These are phyloP conservation scores for Populus tremula DNA, from an alignment of 345 rosid species.

Conservation along the genomic window DNA sequence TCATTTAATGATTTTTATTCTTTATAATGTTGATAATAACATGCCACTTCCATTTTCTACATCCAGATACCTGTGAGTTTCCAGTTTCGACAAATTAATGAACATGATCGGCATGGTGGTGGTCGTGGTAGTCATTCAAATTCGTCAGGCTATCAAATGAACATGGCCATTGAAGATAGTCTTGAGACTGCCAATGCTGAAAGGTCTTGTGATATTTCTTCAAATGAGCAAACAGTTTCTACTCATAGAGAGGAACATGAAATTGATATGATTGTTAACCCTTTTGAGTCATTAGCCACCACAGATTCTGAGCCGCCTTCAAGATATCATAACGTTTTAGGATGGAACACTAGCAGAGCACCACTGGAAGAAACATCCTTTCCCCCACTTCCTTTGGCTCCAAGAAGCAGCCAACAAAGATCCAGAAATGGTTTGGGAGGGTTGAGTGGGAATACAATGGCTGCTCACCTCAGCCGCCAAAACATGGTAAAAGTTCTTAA, in stretches of 20 bases:
- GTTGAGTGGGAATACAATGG: constrained; percentile 18
- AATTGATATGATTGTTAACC: neutral
- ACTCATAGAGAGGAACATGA: neutral
- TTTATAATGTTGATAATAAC: neutral
- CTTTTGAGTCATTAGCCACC: constrained; percentile 13
- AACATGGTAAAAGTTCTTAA: constrained; percentile 13
- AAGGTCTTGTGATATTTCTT: neutral
- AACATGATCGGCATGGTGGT: constrained; percentile 17
- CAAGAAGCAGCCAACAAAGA: constrained; percentile 4
- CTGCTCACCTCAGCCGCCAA: constrained; percentile 4
- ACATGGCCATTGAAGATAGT: constrained; percentile 16
- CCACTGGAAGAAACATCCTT: constrained; percentile 19
- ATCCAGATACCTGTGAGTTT: constrained; percentile 27
- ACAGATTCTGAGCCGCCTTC: constrained; percentile 1
- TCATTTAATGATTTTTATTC: neutral
- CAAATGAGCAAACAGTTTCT: neutral
- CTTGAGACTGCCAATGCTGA: constrained; percentile 9
- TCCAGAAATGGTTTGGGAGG: neutral
- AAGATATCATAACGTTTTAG: neutral
- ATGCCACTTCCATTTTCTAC: neutral
- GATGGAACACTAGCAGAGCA: neutral
- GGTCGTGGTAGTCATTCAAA: neutral
- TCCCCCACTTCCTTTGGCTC: constrained; percentile 20
- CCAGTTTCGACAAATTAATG: constrained; percentile 6
- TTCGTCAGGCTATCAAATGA: constrained; percentile 9